Evolutionary conservation across 1,284 basidiomycete genomes (phyloP).

Genomic region (Malassezia equina): DNA sequence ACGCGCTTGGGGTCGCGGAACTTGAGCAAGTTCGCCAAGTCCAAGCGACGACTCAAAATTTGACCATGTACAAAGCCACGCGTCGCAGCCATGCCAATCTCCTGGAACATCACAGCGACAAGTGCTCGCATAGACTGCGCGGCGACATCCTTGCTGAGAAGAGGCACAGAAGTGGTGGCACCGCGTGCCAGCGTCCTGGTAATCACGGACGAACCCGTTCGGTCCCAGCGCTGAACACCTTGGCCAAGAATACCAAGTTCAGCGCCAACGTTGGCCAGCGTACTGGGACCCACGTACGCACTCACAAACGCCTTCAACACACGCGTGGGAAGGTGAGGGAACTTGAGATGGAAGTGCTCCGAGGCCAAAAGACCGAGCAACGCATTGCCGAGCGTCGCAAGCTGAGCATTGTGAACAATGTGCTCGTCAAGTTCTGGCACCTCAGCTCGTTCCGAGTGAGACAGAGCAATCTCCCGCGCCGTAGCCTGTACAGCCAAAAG

Average conservation of each 20-base stretch:
- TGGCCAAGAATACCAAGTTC: conserved; percentile 48
- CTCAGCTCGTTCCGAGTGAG: conserved; percentile 5
- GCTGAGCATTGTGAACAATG: conserved; percentile 61
- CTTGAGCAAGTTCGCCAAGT: conserved; percentile 68
- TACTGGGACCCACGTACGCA: conserved; percentile 74
- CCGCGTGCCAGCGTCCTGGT: conserved; percentile 46
- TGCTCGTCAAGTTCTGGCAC: conserved; percentile 8
- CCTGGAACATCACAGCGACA: conserved; percentile 54
- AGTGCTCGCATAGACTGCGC: conserved; percentile 52
- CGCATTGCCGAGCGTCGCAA: conserved; percentile 73
- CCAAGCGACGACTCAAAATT: conserved; percentile 49
- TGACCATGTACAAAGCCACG: conserved; percentile 28
- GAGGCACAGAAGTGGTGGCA: conserved; percentile 53
- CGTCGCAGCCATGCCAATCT: conserved; percentile 48
- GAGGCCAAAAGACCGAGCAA: conserved; percentile 81
- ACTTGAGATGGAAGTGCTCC: conserved; percentile 71
- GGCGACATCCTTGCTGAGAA: conserved; percentile 33
- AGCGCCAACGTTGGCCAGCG: conserved; percentile 70
- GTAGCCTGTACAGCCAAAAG: conserved; percentile 20
- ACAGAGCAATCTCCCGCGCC: conserved; percentile 10
- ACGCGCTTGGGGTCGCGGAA: conserved; percentile 54
- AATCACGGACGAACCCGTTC: conserved; percentile 48
- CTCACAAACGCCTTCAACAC: conserved; percentile 81
- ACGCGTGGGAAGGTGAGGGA: conserved; percentile 80
- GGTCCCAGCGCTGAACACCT: conserved; percentile 49